Conservation (phyloP, 73 alveolate species). For the Paramecium primaurelia region DNA sequence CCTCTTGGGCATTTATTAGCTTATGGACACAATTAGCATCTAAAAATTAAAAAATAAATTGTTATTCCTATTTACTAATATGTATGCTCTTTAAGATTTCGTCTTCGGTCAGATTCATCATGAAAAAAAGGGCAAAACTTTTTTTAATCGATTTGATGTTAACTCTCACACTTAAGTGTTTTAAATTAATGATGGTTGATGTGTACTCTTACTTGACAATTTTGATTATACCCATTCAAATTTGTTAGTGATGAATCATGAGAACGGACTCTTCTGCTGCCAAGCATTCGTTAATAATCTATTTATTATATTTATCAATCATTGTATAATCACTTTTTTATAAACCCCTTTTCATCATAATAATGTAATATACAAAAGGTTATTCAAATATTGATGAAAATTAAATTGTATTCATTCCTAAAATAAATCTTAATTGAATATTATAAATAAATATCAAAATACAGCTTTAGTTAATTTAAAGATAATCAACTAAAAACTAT, state of each 20-base stretch:
- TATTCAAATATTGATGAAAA: no score
- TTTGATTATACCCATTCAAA: neutral
- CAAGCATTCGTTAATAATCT: neutral
- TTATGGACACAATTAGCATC: constrained; percentile 59
- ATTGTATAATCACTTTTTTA: neutral
- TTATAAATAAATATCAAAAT: neutral
- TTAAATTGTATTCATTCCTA: neutral
- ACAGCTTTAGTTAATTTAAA: neutral
- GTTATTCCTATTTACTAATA: neutral
- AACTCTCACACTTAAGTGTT: constrained; percentile 38
- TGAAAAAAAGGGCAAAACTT: constrained; percentile 76
- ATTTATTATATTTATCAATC: neutral
- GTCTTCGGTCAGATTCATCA: constrained; percentile 71
- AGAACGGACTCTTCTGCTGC: neutral
- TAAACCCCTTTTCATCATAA: neutral
- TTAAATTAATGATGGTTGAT: constrained; percentile 36
- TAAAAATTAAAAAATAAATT: constrained; percentile 19
- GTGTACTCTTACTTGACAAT: neutral
- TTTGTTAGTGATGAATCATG: neutral
- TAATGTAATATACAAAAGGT: neutral
- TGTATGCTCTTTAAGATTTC: constrained; percentile 62
- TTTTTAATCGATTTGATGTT: constrained; percentile 48
- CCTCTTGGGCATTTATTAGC: constrained; percentile 42
- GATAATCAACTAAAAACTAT: neutral
- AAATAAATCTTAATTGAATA: neutral